Base-by-base conservation (phyloP, 2,329 filamentous ascomycete species). In the Sclerotinia subarctica region DNA sequence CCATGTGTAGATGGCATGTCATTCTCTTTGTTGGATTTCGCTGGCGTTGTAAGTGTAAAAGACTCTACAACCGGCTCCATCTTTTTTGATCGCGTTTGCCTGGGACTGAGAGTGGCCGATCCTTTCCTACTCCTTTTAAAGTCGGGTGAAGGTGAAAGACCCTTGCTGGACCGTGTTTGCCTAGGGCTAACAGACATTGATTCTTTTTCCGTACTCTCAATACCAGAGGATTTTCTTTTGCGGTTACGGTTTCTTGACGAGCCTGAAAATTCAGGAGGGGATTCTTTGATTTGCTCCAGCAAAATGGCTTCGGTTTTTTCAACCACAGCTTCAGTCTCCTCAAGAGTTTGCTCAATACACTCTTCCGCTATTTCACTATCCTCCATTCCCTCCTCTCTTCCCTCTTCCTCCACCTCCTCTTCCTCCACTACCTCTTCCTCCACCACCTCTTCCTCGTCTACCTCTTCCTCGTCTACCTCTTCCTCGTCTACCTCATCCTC, bases 41-140 rank as follows among this genome's bases (percentile, higher is more conserved):
- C 26, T 29, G 69, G 69, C 8, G 66, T 70, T 17, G 44, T 35
- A 8, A 64, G 57, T 35, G 32, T 38, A 19, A 15, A 24, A 42
- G 44, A 26, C 21, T 65, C 49, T 42, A 64, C 13, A 49, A 65
- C 15, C 13, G 52, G n/a, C 38, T 68, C 59, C 26, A 47, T 29
- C 24, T 51, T 65, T 29, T 42, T 52, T 19, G 59, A 64, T 44
- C 66, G 51, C 7, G 66, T 68, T 58, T 68, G 60, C 51, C 66
- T 62, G 42, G 66, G 59, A 29, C 51, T 64, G 17, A 44, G 10
- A 49, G 29, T 26, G 11, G n/a, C 21, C 17, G 29, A 42, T 53
- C 4, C 57, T 42, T 53, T 67, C 13, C 47, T 46, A 26, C 47
- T 53, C 49, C 32, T 53, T 47, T 53, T 67, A 3, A 29, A 5